These are phyloP conservation scores for Phylloporus sp. DNA, from an alignment of 768 basidiomycete species.

Conservation along the genomic window DNA sequence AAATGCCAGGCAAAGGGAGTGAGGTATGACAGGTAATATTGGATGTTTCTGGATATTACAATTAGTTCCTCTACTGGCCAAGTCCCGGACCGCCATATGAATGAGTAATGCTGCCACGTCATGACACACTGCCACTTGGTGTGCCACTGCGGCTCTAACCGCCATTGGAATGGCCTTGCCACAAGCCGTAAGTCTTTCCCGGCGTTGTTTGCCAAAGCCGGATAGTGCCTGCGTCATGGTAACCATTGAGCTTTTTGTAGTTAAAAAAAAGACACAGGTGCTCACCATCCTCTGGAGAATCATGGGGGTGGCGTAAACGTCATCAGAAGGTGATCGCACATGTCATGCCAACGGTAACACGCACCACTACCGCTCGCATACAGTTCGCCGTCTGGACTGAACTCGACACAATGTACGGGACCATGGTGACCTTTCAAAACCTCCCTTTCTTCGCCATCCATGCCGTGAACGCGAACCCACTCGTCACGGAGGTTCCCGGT, in stretches of 20 bases:
- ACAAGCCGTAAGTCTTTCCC: conserved; percentile 87
- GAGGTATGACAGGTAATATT: conserved; percentile 9
- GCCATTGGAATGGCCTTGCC: conserved; percentile 60
- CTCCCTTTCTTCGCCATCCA: conserved; percentile 86
- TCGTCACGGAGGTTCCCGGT: conserved; percentile 88
- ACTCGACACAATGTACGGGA: conserved; percentile 91
- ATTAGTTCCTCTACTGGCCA: conserved; percentile 11
- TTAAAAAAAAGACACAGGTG: conserved; percentile 1
- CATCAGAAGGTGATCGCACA: conserved; percentile 5
- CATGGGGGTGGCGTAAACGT: conserved; percentile 1
- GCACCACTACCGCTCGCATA: conserved; percentile 94
- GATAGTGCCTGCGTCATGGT: conserved; percentile 65
- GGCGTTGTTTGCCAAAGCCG: conserved; percentile 97
- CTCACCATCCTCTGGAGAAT: conserved; percentile 66
- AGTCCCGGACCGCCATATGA: conserved; percentile 6
- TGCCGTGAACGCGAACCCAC: conserved; percentile 93
- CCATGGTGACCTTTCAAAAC: conserved; percentile 96
- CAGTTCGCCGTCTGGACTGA: conserved; percentile 94
- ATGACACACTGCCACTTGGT: conserved; percentile 4
- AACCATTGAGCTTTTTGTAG: conserved; percentile 3
- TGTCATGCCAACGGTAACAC: conserved; percentile 30
- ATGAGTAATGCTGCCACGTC: conserved; percentile 6
- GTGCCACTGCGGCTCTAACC: conserved; percentile 15
- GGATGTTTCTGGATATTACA: conserved; percentile 16
- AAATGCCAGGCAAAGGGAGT: neutral